Conservation (phyloP, 495 filamentous ascomycete species). For the Tuber brumale region DNA sequence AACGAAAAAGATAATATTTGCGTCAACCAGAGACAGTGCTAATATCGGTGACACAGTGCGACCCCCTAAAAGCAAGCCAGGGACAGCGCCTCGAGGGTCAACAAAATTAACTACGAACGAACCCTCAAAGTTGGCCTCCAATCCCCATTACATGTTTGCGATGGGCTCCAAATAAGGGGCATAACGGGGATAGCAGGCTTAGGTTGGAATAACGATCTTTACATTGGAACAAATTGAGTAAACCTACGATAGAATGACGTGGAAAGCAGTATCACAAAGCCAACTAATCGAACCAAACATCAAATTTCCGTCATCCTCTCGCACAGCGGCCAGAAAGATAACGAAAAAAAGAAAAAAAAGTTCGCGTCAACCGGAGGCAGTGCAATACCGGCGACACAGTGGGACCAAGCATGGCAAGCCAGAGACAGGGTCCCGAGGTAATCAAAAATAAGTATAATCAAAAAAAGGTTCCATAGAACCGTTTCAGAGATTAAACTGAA, state of each 20-base stretch:
- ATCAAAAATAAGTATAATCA: constrained; percentile 16
- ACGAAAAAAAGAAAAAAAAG: constrained; percentile 49
- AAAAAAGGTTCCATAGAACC: constrained; percentile 26
- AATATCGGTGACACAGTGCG: no score
- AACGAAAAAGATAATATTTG: no score
- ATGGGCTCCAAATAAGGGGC: no score
- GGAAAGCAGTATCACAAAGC: not conserved
- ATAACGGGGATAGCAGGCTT: no score
- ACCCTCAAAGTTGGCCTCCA: no score
- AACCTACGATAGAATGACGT: not conserved
- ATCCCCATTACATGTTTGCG: no score
- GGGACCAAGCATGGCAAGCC: constrained; percentile 51
- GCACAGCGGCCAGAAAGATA: constrained; percentile 10
- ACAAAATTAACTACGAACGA: no score
- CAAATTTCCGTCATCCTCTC: not conserved
- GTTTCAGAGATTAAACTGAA: constrained; percentile 34
- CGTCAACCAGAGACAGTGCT: no score
- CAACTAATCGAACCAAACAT: not conserved
- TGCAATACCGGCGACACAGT: constrained; percentile 87
- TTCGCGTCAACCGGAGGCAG: constrained; percentile 81
- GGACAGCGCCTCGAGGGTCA: no score
- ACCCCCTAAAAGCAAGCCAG: no score
- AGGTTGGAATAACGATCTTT: no score
- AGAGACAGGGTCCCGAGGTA: constrained; percentile 3
- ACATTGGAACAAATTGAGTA: not conserved